Conservation (phyloP, 2,329 filamentous ascomycete species). For the Scorias spongiosa region DNA sequence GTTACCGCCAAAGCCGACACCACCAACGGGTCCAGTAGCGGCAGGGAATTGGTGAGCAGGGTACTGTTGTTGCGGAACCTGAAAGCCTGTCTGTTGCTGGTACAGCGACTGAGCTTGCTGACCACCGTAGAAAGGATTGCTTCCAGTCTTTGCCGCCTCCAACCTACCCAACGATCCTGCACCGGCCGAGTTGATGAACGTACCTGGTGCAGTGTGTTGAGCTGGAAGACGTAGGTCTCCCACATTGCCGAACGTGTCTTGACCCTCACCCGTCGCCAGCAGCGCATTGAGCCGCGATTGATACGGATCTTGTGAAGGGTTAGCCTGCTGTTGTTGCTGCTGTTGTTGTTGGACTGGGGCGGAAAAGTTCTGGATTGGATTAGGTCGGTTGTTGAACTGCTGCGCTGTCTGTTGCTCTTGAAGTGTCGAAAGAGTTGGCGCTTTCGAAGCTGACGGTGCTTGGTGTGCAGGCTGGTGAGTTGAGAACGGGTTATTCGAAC, state of each 20-base stretch:
- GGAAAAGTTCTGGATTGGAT: slow-evolving; percentile 21
- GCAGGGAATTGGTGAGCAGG: slow-evolving; percentile 29
- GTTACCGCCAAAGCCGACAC: slow-evolving; percentile 23
- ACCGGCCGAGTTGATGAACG: slow-evolving; percentile 91
- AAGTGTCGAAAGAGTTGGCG: slow-evolving; percentile 59
- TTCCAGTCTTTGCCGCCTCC: slow-evolving; percentile 53
- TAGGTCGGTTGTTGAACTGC: slow-evolving; percentile 41
- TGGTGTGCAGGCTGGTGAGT: slow-evolving; percentile 46
- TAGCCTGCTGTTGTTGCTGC: slow-evolving; percentile 25
- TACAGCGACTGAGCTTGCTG: slow-evolving; percentile 23
- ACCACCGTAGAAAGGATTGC: slow-evolving; percentile 79
- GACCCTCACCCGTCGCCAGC: slow-evolving; percentile 73
- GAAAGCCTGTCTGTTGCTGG: slow-evolving; percentile 8
- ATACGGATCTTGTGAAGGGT: slow-evolving; percentile 37
- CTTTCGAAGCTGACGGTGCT: slow-evolving; percentile 36
- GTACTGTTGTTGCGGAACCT: slow-evolving; percentile 23
- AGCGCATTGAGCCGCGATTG: slow-evolving; percentile 70
- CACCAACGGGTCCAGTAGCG: slow-evolving; percentile 35
- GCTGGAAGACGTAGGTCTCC: slow-evolving; percentile 88
- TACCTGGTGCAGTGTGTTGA: slow-evolving; percentile 90
- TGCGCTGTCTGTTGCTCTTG: slow-evolving; percentile 71
- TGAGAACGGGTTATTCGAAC: slow-evolving; percentile 96
- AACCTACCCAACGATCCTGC: slow-evolving; percentile 53
- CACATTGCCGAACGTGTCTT: slow-evolving; percentile 96
- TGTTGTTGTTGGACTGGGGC: slow-evolving; percentile 25